Evolutionary conservation across 768 basidiomycete genomes (phyloP).

Genomic region (Boletus coccyginus): DNA sequence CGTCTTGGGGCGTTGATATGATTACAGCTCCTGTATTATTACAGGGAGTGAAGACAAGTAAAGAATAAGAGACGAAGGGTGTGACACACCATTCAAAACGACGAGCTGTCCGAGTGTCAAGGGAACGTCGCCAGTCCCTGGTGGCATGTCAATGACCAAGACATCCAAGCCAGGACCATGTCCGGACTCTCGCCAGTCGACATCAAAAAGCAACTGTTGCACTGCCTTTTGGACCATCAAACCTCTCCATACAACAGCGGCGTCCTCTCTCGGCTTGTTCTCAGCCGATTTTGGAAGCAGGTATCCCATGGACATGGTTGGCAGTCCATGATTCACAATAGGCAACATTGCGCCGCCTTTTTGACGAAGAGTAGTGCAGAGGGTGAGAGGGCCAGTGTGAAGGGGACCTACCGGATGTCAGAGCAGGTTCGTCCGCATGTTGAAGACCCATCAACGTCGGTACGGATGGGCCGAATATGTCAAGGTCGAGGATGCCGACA

Average conservation of each 20-base stretch:
- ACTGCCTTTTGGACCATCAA: slow-evolving; percentile 99
- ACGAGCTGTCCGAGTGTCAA: slow-evolving; percentile 89
- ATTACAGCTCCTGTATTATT: slow-evolving; percentile 74
- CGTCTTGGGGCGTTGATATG: slow-evolving; percentile 93
- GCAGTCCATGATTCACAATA: slow-evolving; percentile 81
- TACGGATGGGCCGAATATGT: slow-evolving; percentile 93
- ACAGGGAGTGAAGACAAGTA: not conserved
- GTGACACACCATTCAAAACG: slow-evolving; percentile 68
- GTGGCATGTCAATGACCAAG: slow-evolving; percentile 93
- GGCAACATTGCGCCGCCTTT: slow-evolving; percentile 78
- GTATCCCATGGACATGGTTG: slow-evolving; percentile 98
- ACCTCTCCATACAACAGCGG: slow-evolving; percentile 91
- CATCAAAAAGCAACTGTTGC: slow-evolving; percentile 93
- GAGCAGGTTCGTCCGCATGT: slow-evolving; percentile 67
- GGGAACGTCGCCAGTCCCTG: slow-evolving; percentile 95
- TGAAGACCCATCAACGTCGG: slow-evolving; percentile 93
- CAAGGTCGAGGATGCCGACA: slow-evolving; percentile 89
- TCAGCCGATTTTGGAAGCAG: slow-evolving; percentile 62
- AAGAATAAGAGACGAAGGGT: not conserved
- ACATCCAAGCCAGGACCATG: slow-evolving; percentile 62
- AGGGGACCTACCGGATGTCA: slow-evolving; percentile 60
- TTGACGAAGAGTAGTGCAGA: not conserved
- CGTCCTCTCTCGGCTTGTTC: slow-evolving; percentile 56
- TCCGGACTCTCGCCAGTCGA: slow-evolving; percentile 68
- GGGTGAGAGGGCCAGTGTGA: not conserved